Evolutionary conservation across 73 alveolate species (phyloP).

Genomic region (Paramecium sonneborni): DNA sequence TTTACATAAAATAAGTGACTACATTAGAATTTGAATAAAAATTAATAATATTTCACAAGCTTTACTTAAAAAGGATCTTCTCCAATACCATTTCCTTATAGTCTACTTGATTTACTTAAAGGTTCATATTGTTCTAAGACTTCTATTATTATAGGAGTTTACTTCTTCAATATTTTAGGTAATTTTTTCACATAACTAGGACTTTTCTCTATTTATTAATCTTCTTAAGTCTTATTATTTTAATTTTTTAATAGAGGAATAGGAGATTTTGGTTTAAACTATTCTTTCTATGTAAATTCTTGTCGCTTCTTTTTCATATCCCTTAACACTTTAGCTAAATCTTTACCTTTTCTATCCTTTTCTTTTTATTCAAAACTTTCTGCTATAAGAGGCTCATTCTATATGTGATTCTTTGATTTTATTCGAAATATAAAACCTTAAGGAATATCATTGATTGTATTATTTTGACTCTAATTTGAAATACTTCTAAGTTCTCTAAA

Average conservation of each 20-base stretch:
- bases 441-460: not conserved
- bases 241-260: not conserved
- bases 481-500: slow-evolving; percentile 18
- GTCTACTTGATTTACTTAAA: not conserved
- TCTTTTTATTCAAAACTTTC: not conserved
- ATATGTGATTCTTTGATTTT: not conserved
- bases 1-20: not conserved
- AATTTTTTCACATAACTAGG: not conserved
- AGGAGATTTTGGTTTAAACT: not conserved
- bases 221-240: not conserved
- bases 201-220: not conserved
- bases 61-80: slow-evolving; percentile 17
- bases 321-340: not conserved
- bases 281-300: not conserved
- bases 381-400: not conserved
- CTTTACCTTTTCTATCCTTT: not conserved
- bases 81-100: not conserved
- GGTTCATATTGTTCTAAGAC: not conserved
- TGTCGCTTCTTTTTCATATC: not conserved
- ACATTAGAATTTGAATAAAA: not conserved
- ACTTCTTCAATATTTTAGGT: not conserved
- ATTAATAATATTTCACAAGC: not conserved
- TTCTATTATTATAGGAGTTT: not conserved
- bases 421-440: not conserved
- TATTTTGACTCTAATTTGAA: not conserved